Evolutionary conservation across 345 rosid genomes (phyloP).

Genomic region (Lepidium africanum): DNA sequence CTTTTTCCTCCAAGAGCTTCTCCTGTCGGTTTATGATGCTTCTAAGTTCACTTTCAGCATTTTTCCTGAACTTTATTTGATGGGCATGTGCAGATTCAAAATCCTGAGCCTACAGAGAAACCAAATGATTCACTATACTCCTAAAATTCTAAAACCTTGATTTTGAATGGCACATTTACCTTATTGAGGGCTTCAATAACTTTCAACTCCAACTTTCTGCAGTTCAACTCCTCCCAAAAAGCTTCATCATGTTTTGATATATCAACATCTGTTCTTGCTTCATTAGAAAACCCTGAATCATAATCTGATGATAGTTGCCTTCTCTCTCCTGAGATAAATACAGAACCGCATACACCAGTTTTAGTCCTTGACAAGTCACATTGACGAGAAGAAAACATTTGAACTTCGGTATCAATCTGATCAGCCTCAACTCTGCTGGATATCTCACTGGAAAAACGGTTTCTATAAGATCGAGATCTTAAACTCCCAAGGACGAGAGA

Average conservation of each 20-base stretch:
- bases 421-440: constrained; percentile 26
- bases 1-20: constrained; percentile 45
- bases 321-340: background rate
- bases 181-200: constrained; percentile 41
- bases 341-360: constrained; percentile 24
- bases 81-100: constrained; percentile 22
- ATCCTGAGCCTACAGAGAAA: too few relatives aligned
- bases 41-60: constrained; percentile 43
- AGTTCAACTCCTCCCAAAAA: background rate
- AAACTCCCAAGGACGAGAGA: constrained; percentile 1
- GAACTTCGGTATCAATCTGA: constrained; percentile 9
- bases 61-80: constrained; percentile 40
- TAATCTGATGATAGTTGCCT: constrained; percentile 29
- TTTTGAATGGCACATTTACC: constrained; percentile 27
- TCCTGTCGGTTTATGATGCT: constrained; percentile 30
- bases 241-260: constrained; percentile 26
- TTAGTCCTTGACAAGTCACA: constrained; percentile 23
- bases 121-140: too few relatives aligned
- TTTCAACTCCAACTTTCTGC: constrained; percentile 26
- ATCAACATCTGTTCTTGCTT: constrained; percentile 2
- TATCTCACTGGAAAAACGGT: constrained; percentile 8
- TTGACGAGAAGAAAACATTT: background rate
- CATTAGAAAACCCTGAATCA: constrained; percentile 1
- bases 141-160: background rate
- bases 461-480: constrained; percentile 22